Evolutionary conservation across 805 yeast genomes (phyloP), one percentile per base, ranked within the genome.

Genomic region (Zygosaccharomyces lentus): DNA sequence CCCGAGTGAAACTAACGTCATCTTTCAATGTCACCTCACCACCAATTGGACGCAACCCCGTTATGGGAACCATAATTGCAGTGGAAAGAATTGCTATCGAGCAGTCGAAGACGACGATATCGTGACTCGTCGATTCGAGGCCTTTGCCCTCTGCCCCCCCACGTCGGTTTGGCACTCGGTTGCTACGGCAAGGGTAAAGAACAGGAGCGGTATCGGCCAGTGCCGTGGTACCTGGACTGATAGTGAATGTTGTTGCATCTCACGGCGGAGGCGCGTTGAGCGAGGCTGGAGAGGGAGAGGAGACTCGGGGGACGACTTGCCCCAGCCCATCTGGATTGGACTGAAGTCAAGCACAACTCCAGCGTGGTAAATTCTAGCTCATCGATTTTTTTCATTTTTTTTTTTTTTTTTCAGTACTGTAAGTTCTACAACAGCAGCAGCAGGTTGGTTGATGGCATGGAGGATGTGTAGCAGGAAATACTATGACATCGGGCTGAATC

Each of bases 401-500:
- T 32, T 25, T 25, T 41, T 42, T 41, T 15, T 25, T 15, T 25
- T 37, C 37, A 35, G 16, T 12, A 9, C 8, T n/a, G 29, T 31
- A 10, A 21, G 23, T 3, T 46, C 49, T 4, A 9, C 39, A 27
- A 25, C 9, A 2, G 12, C 15, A 16, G 21, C 12, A 13, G 47
- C 12, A 16, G 21, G 21, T n/a, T 21, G 25, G 21, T 25, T 9
- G 21, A 37, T 35, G 40, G 41, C 32, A 42, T 42, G 44, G 24
- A 34, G 34, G 16, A 32, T 23, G 34, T 32, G 43, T 3, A 27
- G 26, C 1, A 27, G 26, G 45, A 50, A 49, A 36, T 66, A 60
- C 47, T 64, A 60, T 50, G 81, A 77, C 54, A 73, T 76, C 45
- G 86, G 77, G 26, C 86, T 88, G 56, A 91, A 91, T 62, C 74